A percentile compares a stretch with the other conserved stretches of the same genome.
Conservation (phyloP, 768 basidiomycete species). For the Gyrodon lividus region DNA sequence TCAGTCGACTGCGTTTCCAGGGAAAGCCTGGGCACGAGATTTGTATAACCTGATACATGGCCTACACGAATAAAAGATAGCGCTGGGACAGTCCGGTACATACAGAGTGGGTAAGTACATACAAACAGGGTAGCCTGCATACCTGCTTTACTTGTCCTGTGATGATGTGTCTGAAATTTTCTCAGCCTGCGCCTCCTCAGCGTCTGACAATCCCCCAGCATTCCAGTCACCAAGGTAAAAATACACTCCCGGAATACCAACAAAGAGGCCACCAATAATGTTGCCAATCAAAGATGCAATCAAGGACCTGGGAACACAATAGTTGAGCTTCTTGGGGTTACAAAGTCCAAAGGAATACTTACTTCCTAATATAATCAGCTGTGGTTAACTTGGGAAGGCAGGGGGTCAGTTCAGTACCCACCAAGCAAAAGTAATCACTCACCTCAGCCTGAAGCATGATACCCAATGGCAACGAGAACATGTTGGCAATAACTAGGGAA, state of each 20-base stretch:
- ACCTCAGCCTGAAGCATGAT: slow-evolving; percentile 72
- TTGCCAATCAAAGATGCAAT: slow-evolving; percentile 69
- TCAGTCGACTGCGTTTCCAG: neutral
- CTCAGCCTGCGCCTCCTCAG: slow-evolving; percentile 37
- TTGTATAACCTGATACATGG: no score
- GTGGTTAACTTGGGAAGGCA: slow-evolving; percentile 24
- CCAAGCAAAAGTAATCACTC: slow-evolving; percentile 23
- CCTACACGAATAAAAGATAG: neutral
- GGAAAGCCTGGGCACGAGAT: neutral
- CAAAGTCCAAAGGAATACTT: slow-evolving; percentile 17
- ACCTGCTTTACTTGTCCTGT: neutral
- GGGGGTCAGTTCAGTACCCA: slow-evolving; percentile 1
- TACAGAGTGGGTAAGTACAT: neutral
- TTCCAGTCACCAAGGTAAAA: slow-evolving; percentile 58
- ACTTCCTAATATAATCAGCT: slow-evolving; percentile 67
- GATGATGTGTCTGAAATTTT: slow-evolving; percentile 13
- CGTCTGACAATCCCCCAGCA: slow-evolving; percentile 36
- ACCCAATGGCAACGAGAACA: slow-evolving; percentile 70
- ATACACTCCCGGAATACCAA: slow-evolving; percentile 63
- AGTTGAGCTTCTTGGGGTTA: neutral
- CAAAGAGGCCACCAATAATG: slow-evolving; percentile 60
- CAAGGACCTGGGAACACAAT: slow-evolving; percentile 44
- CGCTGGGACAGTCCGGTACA: neutral
- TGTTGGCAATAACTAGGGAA: slow-evolving; percentile 62
- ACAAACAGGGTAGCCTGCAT: neutral